Evolutionary conservation across 2,329 filamentous ascomycete species (phyloP).

Genomic region (Talaromyces funiculosus): DNA sequence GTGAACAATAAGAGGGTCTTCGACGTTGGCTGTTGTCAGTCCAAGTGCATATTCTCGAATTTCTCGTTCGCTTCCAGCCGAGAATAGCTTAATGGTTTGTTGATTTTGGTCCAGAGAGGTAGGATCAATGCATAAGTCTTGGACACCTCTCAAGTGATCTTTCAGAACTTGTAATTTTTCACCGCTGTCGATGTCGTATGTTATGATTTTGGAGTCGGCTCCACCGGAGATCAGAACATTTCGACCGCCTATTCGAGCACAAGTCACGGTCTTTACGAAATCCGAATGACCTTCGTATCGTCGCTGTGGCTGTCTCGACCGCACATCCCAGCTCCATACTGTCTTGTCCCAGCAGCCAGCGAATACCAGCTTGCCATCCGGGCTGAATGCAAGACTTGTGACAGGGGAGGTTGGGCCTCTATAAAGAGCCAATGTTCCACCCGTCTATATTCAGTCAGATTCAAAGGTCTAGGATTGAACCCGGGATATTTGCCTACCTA

Average conservation of each 20-base stretch:
- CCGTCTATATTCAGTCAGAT: conserved; percentile 31
- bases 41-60: conserved; percentile 60
- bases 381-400: conserved; percentile 65
- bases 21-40: conserved; percentile 36
- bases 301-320: conserved; percentile 49
- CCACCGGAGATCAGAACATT: conserved; percentile 67
- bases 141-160: conserved; percentile 71
- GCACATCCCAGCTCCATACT: conserved; percentile 76
- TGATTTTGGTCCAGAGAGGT: conserved; percentile 43
- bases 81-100: conserved; percentile 57
- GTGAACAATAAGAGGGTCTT: conserved; percentile 67
- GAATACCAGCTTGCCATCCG: conserved; percentile 58
- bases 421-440: conserved; percentile 49
- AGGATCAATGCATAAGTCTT: conserved; percentile 72
- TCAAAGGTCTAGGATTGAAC: neutral
- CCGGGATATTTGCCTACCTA: conserved; percentile 44
- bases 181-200: conserved; percentile 71
- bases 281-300: conserved; percentile 74
- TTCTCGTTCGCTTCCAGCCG: conserved; percentile 72
- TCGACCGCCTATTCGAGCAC: conserved; percentile 54
- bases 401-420: conserved; percentile 73
- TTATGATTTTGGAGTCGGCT: conserved; percentile 71
- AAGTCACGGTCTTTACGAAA: conserved; percentile 80
- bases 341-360: conserved; percentile 93
- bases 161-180: conserved; percentile 69